These are phyloP conservation scores for Ceratobasidium sp. DNA, from an alignment of 1,284 basidiomycete genomes.

Conservation along the genomic window DNA sequence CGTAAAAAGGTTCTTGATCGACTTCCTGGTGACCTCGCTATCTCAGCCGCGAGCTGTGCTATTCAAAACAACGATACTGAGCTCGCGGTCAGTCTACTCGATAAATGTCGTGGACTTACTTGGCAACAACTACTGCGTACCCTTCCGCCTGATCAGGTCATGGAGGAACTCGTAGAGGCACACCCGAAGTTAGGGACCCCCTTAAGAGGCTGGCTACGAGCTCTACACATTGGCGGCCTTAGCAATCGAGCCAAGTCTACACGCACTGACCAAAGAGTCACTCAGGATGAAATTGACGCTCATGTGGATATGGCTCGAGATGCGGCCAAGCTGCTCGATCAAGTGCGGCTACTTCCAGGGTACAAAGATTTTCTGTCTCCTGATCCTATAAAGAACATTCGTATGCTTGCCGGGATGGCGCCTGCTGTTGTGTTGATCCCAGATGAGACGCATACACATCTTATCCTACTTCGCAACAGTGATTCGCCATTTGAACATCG, in stretches of 20 bases:
- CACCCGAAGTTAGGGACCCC: slow-evolving; percentile 15
- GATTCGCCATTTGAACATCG: not conserved
- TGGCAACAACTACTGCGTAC: slow-evolving; percentile 21
- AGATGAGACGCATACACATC: slow-evolving; percentile 1
- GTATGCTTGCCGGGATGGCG: not conserved
- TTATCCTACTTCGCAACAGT: not conserved
- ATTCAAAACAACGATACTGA: not conserved
- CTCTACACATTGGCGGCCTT: slow-evolving; percentile 8
- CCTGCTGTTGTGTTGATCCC: slow-evolving; percentile 19
- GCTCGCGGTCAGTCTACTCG: slow-evolving; percentile 22
- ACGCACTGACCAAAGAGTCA: not conserved
- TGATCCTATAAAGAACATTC: slow-evolving; percentile 11
- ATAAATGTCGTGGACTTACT: slow-evolving; percentile 24
- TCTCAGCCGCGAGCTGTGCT: slow-evolving; percentile 17
- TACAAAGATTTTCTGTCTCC: slow-evolving; percentile 14
- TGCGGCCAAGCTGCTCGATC: not conserved
- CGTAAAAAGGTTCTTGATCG: slow-evolving; percentile 16
- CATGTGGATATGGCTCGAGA: slow-evolving; percentile 10
- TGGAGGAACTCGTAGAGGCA: slow-evolving; percentile 10
- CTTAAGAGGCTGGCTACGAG: slow-evolving; percentile 19
- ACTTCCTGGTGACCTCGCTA: slow-evolving; percentile 6
- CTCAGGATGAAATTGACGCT: slow-evolving; percentile 8
- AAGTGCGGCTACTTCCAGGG: slow-evolving; percentile 6
- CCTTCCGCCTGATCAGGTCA: not conserved
- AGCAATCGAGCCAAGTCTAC: slow-evolving; percentile 5